These are phyloP conservation scores for Sporisorium sorghi DNA, from an alignment of 1,284 basidiomycete species.

Conservation along the genomic window DNA sequence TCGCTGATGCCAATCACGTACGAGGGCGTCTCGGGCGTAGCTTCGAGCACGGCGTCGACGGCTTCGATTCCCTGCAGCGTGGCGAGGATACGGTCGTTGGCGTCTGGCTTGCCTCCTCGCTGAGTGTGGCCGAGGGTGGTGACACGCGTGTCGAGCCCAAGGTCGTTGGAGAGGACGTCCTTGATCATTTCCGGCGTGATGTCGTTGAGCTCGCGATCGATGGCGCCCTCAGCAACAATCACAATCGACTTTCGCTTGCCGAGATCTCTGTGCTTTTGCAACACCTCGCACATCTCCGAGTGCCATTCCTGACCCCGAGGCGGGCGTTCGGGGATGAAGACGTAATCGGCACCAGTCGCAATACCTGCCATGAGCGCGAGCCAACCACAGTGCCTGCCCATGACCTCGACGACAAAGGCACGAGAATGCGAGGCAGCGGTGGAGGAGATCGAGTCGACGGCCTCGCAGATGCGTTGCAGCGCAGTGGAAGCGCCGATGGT, in stretches of 20 bases:
- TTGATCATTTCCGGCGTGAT: constrained; percentile 92
- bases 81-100: constrained; percentile 90
- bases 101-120: constrained; percentile 91
- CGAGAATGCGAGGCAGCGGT: constrained; percentile 95
- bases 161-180: constrained; percentile 83
- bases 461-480: constrained; percentile 94
- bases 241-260: constrained; percentile 99
- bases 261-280: constrained; percentile 86
- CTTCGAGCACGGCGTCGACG: constrained; percentile 87
- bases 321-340: constrained; percentile 95
- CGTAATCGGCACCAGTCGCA: constrained; percentile 93
- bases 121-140: constrained; percentile 99
- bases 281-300: constrained; percentile 87
- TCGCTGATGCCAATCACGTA: constrained; percentile 97
- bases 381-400: constrained; percentile 99
- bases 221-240: constrained; percentile 95
- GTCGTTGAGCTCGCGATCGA: constrained; percentile 85
- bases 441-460: constrained; percentile 97
- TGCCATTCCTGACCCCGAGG: constrained; percentile 86
- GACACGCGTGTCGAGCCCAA: constrained; percentile 93
- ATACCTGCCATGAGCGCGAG: constrained; percentile 92
- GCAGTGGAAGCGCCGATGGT: constrained; percentile 97
- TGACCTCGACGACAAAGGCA: constrained; percentile 98
- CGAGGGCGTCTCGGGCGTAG: constrained; percentile 88
- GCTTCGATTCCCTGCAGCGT: constrained; percentile 95